Base-by-base conservation (phyloP, 2,329 filamentous ascomycete genomes). In the Hansfordia pulvinata region DNA sequence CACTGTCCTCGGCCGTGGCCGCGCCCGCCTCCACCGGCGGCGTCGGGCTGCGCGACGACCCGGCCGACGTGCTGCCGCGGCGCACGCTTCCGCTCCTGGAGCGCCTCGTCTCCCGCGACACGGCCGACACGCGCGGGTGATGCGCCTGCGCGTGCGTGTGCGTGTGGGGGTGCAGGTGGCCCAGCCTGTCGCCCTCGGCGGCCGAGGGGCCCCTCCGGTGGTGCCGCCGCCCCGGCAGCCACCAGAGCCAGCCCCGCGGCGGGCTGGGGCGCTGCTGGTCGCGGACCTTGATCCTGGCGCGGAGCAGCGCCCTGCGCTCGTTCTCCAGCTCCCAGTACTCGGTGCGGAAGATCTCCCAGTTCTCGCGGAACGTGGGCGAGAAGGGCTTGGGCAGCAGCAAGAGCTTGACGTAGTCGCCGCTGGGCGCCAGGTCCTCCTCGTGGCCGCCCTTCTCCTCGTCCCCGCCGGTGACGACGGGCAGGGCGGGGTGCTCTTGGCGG, bases 241-340 rank as follows among this genome's bases (percentile, higher is more conserved):
- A 92, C 84, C 84, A 92, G 19, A 92, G 59, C 75, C 76, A 81
- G 13, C 77, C 70, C 27, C 77, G 73, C 34, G 76, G 63, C 41
- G 75, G 61, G 42, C 70, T 73, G 9, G 77, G 75, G 20, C 82
- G 55, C 33, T 77, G 72, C 11, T 67, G 64, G 40, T 86, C 76
- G 17, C 70, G 67, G 27, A 73, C 66, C 35, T 74, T 69, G 26
- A 93, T 58, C 44, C 80, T 80, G 22, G 64, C 46, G 21, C 83
- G 68, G 14, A 94, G 59, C 30, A 80, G 57, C 3, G 77, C 69
- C 9, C 90, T 74, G 3, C 88, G 76, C 50, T 93, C 84, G 46
- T 98, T 98, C 51, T 98, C 90, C 34, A 76, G 76, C 41, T 94
- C 88, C 90, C 90, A 98, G 54, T 94, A 98, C 33, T 94, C 86